Evolutionary conservation across 1,284 basidiomycete genomes (phyloP), one percentile per base, ranked within the genome.

Genomic region (Anthracocystis setariae): DNA sequence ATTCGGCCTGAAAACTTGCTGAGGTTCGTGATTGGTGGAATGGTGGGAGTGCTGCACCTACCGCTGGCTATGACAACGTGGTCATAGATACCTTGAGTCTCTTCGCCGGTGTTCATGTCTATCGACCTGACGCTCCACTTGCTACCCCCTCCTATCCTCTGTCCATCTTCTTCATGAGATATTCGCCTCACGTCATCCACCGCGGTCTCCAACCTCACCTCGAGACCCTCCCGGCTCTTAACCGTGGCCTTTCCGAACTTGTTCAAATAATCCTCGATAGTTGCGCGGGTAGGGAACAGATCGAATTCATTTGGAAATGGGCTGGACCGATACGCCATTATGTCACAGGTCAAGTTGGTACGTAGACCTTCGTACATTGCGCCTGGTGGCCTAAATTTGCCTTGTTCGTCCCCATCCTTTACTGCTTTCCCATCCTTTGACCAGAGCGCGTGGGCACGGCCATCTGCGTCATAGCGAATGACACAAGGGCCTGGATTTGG

Each of bases 41-140:
- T 82, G 58, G 79, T 85, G 0, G 85, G 85, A 50, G 85, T 84
- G 27, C 79, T 82, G 70, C 87, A 87, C 61, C 87, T 84, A 0
- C 86, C 86, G 50, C 85, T 85, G 0, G 85, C 83, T 17, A 86
- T 52, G 2, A 81, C 62, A 2, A 82, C 39, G 37, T 67, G 53
- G 33, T 80, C 75, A 37, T 50, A 79, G 8, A 18, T 18, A n/a
- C 72, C 70, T 1, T 40, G 33, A 2, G 12, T 47, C 13, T 29
- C 27, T n/a, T 50, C 46, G 3, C 61, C 53, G 0, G 37, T 50
- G 8, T 46, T 13, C 4, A 56, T 3, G 15, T 47, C 9, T 13
- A 46, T 25, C 5, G 63, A 54, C 4, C 35, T 45, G 1, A 77
- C 43, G 2, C 21, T 38, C 75, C 59, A 76, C 3, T n/a, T 69